Percentiles rank a stretch among this genome's conserved stretches.
phyloP scores from a whole-genome alignment of 139 green algal species.

The Medakamo hakoo region DNA sequence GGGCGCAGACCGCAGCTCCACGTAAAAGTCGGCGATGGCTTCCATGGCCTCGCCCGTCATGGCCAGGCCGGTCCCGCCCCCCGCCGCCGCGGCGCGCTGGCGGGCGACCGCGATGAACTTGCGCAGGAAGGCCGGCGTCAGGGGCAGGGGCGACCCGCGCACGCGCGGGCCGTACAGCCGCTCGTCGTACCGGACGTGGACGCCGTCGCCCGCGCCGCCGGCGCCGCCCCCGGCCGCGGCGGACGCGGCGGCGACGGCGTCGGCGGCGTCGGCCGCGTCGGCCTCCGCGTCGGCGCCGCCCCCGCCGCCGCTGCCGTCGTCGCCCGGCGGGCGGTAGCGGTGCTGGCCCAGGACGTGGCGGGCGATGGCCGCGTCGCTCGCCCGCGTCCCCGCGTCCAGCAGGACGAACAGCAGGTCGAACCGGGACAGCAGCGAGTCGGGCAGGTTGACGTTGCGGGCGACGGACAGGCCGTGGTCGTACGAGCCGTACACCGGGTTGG shows the following conservation, averaged over 20 bases:
- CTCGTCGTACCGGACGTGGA: conserved; percentile 60
- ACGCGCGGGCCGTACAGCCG: conserved; percentile 44
- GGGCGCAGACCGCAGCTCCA: conserved; percentile 41
- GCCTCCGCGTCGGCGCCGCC: conserved; percentile 16
- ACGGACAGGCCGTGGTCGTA: conserved; percentile 60
- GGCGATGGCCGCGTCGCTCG: conserved; percentile 54
- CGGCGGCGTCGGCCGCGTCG: conserved; percentile 17
- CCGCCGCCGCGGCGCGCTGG: conserved; percentile 21
- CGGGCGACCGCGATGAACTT: conserved; percentile 41
- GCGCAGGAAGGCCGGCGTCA: conserved; percentile 33
- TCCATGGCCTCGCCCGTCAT: conserved; percentile 45
- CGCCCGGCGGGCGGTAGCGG: conserved; percentile 57
- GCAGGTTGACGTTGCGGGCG: conserved; percentile 87
- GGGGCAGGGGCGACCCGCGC: conserved; percentile 13
- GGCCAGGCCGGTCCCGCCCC: too few species aligned
- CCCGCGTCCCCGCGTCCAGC: conserved; percentile 69
- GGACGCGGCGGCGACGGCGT: neutral
- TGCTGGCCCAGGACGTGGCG: conserved; percentile 82
- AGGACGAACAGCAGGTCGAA: conserved; percentile 98
- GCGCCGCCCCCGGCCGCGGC: conserved; percentile 1
- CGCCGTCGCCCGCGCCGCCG: conserved; percentile 7
- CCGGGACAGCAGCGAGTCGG: conserved; percentile 91
- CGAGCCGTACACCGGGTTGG: conserved; percentile 55
- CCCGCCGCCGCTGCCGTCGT: conserved; percentile 33
- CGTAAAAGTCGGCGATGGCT: conserved; percentile 68